Evolutionary conservation across 192 early-diverging fungal species (phyloP).

Genomic region (Thamnidium elegans): DNA sequence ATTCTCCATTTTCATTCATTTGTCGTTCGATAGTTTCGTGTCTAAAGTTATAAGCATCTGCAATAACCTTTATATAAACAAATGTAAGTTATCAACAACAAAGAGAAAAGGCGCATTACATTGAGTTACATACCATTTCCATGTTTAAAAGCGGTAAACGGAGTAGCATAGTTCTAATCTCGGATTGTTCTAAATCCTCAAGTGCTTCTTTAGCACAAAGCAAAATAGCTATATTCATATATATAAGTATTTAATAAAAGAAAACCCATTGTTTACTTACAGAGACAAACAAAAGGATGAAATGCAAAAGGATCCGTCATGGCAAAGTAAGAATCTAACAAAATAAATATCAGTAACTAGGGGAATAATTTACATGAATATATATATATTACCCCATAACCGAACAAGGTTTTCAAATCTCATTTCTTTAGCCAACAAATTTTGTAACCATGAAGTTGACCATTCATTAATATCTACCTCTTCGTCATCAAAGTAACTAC

Average conservation of each 20-base stretch:
- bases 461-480: conserved; percentile 86
- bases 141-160: conserved; percentile 73
- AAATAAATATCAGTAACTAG: background rate
- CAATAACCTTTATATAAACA: conserved; percentile 45
- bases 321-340: conserved; percentile 78
- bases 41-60: conserved; percentile 64
- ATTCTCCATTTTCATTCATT: conserved; percentile 38
- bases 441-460: conserved; percentile 78
- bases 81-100: background rate
- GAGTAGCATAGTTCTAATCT: conserved; percentile 79
- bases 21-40: conserved; percentile 66
- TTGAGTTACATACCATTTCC: conserved; percentile 40
- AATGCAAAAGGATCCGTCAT: conserved; percentile 68
- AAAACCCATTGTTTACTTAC: conserved; percentile 25
- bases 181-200: conserved; percentile 86
- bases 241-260: background rate
- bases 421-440: conserved; percentile 74
- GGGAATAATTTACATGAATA: background rate
- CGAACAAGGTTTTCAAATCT: conserved; percentile 72
- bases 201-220: conserved; percentile 67
- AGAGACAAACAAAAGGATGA: conserved; percentile 83
- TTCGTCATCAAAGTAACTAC: conserved; percentile 90
- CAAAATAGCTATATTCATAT: conserved; percentile 57
- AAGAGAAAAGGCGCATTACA: background rate
- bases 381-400: conserved; percentile 58